Evolutionary conservation across 2,329 filamentous ascomycete species (phyloP), one percentile per base, ranked within the genome.

Genomic region (Pezicula carpinea): DNA sequence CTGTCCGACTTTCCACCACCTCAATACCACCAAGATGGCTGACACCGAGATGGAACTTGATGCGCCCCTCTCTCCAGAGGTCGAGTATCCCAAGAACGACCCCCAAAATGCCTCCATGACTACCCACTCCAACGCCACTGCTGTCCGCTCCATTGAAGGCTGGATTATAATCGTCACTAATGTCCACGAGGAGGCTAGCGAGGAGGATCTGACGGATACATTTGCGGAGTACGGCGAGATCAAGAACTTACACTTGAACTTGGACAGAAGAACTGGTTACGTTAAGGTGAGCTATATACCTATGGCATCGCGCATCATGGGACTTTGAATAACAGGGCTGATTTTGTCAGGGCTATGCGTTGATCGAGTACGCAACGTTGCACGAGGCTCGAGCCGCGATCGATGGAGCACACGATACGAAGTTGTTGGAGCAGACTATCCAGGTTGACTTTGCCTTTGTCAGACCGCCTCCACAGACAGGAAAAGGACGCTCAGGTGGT

Each of bases 131-230:
- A 85, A 86, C 64, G 87, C 87, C 46, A 89, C 83, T 1, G 88
- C 88, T 19, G 88, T 93, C 50, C 87, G 88, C 59, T 90, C 85
- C 46, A 91, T 93, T 62, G 88, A 93, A 69, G 88, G 89, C 58
- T 93, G 89, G 89, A 93, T 93, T 67, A 75, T 93, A 61, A 82
- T 89, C 53, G 87, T 88, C 55, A 91, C 87, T 44, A 93, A 93
- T 62, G 85, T 93, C 29, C 88, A 93, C 70, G 88, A 93, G 64
- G 88, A 93, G 67, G 87, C 88, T 42, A 86, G 85, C 58, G 88
- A 93, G 69, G 88, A 93, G 71, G 83, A 87, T 39, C 66, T 93
- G 47, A 85, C 86, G 60, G 89, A 93, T 65, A 77, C 82, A 66
- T 93, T 93, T 65, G 85, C 82, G 60, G 88, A 93, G 59, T 93